Base-by-base conservation (phyloP, 768 basidiomycete genomes). In the Cystobasidium ongulense region DNA sequence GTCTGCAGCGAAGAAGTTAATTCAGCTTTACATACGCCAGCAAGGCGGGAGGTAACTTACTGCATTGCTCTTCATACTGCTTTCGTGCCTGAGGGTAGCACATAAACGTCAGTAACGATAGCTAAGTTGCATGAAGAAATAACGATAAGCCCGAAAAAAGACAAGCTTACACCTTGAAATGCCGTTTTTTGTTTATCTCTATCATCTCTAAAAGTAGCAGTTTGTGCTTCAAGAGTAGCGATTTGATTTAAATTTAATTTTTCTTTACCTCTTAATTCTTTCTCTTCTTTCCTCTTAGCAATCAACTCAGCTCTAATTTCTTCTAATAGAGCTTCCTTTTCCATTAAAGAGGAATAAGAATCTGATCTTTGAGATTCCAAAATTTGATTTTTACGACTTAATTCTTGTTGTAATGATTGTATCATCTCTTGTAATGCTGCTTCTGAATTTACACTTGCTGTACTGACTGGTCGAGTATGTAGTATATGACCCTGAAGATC, bases 211-310 rank as follows among this genome's bases (percentile, higher is more conserved):
- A 91, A 79, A 78, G 89, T 91, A 0, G 86, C 84, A 5, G 95
- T 86, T 77, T 94, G 92, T 27, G 86, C 84, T 81, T 97, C 94
- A 1, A 90, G 83, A 8, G 85, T 84, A 46, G 81, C 80, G 71
- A 91, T 90, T 81, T 90, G 88, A 0, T 84, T 84, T 73, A 84
- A 84, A 78, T 86, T 88, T 78, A 86, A 83, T 73, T 91, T 91
- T 84, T 96, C 94, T 81, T 93, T 94, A 15, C 86, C 84, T 54
- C 90, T 84, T 76, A 95, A 81, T 78, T 97, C 94, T 82, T 97
- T 96, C 81, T 97, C 93, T 78, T 97, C 92, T 46, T 90, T 86
- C 80, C 91, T 90, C 3, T 89, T 88, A 5, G 88, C 85, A 17
- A 84, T 87, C 8, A 96, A 83, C 80, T 96, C 94, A 15, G 83